Percentiles rank a stretch among this genome's conserved stretches.
These are phyloP conservation scores for Crithidia fasciculata DNA, from an alignment of 208 protist genomes.

Conservation along the genomic window DNA sequence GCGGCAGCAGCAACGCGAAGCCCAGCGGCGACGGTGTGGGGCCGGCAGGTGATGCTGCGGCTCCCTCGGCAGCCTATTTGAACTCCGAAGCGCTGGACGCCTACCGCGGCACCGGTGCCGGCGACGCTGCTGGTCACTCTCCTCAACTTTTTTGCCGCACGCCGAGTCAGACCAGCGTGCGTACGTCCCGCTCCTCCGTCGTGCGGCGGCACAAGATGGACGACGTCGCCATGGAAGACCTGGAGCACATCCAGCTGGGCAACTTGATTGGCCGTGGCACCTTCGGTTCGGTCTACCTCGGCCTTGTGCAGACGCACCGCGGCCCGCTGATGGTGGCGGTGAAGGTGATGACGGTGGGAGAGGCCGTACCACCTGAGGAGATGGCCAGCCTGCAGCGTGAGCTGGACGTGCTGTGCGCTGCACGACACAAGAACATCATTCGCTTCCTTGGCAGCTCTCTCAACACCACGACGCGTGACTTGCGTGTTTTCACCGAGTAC, in stretches of 20 bases:
- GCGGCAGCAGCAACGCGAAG: too few relatives aligned
- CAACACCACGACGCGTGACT: slow-evolving; percentile 35
- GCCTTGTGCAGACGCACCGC: slow-evolving; percentile 44
- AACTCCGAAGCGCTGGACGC: slow-evolving; percentile 33
- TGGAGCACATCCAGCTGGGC: slow-evolving; percentile 53
- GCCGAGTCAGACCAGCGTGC: slow-evolving; percentile 37
- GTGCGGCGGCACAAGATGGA: slow-evolving; percentile 54
- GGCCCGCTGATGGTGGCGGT: slow-evolving; percentile 67
- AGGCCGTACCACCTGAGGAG: slow-evolving; percentile 35
- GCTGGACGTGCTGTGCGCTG: slow-evolving; percentile 61
- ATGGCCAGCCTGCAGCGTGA: slow-evolving; percentile 56
- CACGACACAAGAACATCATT: slow-evolving; percentile 77
- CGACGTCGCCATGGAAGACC: slow-evolving; percentile 43
- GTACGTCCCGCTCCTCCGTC: slow-evolving; percentile 53
- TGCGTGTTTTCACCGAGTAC: slow-evolving; percentile 83
- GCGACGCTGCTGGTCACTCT: too few relatives aligned
- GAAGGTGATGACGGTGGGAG: slow-evolving; percentile 58
- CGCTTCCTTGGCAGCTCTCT: slow-evolving; percentile 70
- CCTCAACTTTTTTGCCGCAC: slow-evolving; percentile 9
- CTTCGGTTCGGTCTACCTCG: slow-evolving; percentile 65
- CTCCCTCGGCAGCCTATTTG: slow-evolving; percentile 12
- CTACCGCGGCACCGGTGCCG: slow-evolving; percentile 14
- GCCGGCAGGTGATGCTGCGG: too few relatives aligned
- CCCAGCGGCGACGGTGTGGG: too few relatives aligned
- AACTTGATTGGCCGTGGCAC: slow-evolving; percentile 64